Base-by-base conservation (phyloP, 768 basidiomycete species). In the Sporobolomyces phaffii region DNA sequence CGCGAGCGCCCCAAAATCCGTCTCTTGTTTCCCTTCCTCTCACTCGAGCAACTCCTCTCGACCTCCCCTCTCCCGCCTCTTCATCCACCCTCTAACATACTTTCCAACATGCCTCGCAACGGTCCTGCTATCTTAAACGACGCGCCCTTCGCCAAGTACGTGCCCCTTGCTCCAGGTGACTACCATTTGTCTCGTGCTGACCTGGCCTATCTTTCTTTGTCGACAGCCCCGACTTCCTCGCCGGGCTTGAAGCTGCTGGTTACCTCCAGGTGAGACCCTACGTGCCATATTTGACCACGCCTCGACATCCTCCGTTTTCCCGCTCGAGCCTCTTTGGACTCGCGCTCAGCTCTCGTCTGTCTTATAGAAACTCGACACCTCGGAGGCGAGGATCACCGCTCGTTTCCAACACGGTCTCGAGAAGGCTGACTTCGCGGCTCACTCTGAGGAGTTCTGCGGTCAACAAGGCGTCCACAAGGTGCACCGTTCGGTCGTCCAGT, bases 341-440 rank as follows among this genome's bases (percentile, higher is more conserved):
- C n/a, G n/a, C n/a, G n/a, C n/a, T n/a, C n/a, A n/a, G n/a, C n/a
- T n/a, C n/a, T n/a, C n/a, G n/a, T n/a, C n/a, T n/a, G n/a, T n/a
- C n/a, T n/a, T n/a, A n/a, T n/a, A 52, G 58, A 62, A 65, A 22
- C 64, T 70, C 62, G 69, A 70, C 64, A 60, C 52, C 2, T 56
- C 51, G 10, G 69, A 70, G 52, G 54, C 29, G 2, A 41, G 69
- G 24, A 70, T 70, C 64, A 70, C 69, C 4, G 61, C 61, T 18
- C 61, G 69, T 26, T 70, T 56, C 69, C 69, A 70, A 58, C 69
- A 70, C 44, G 64, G 62, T 2, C 64, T 70, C 50, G 40, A 60
- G 36, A 70, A 70, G 58, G 62, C 65, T 48, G 24, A 54, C 40
- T 70, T 66, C 48, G 69, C 69, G 20, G 47, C 62, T 11, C 69